These are phyloP conservation scores for Sporothrix variecibatus DNA, from an alignment of 2,329 filamentous ascomycete genomes.

Conservation along the genomic window DNA sequence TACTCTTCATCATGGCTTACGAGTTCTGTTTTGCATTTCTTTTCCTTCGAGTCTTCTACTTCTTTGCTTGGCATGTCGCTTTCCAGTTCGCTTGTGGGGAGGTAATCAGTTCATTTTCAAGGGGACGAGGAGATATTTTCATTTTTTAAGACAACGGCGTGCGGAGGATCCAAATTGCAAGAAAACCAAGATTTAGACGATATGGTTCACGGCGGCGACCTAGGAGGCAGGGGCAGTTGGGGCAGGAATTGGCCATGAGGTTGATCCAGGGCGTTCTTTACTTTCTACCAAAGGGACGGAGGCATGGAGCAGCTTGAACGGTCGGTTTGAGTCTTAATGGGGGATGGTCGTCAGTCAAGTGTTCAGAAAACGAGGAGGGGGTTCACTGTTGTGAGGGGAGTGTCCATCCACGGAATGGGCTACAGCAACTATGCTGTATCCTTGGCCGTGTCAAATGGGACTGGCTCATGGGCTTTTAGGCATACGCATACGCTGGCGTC, in stretches of 20 bases:
- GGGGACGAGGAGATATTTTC: slow-evolving; percentile 37
- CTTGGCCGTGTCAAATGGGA: neutral
- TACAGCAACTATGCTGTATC: neutral
- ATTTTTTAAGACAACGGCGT: slow-evolving; percentile 14
- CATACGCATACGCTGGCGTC: neutral
- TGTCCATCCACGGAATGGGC: neutral
- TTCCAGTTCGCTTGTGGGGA: slow-evolving; percentile 42
- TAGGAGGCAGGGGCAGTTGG: neutral
- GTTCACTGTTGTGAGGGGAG: neutral
- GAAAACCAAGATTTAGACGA: slow-evolving; percentile 3
- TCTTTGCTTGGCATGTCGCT: slow-evolving; percentile 39
- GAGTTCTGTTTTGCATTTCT: neutral
- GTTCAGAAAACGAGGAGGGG: neutral
- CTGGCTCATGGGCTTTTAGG: neutral
- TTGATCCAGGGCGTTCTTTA: neutral
- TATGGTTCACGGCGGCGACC: neutral
- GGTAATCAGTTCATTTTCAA: slow-evolving; percentile 36
- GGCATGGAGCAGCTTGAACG: neutral
- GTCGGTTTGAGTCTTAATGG: neutral
- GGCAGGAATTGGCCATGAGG: neutral
- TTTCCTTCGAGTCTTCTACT: slow-evolving; percentile 8
- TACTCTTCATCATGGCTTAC: slow-evolving; percentile 2
- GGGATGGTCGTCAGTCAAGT: neutral
- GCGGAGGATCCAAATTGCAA: slow-evolving; percentile 31
- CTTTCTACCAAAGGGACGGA: neutral